phyloP scores from a whole-genome alignment of 352 stramenopile genomes.

The Phytophthora aleatoria region DNA sequence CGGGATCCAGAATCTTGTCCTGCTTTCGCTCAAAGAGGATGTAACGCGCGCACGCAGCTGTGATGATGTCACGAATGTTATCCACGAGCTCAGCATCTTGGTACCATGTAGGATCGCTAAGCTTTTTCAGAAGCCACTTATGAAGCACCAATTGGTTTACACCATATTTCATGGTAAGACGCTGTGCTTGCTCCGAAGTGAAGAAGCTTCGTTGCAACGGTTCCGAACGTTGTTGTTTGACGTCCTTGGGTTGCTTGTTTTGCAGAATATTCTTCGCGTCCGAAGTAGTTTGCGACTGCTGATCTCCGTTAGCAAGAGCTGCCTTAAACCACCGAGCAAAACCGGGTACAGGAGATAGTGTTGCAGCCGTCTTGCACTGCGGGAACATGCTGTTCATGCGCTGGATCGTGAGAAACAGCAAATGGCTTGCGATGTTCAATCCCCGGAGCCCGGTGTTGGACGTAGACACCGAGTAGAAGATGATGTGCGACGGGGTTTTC shows the following conservation, averaged over 20 bases:
- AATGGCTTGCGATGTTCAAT: slow-evolving; percentile 81
- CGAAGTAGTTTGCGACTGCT: slow-evolving; percentile 19
- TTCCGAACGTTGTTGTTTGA: slow-evolving; percentile 23
- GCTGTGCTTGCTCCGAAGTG: slow-evolving; percentile 50
- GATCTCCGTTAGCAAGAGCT: slow-evolving; percentile 38
- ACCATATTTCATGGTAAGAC: slow-evolving; percentile 61
- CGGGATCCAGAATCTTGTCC: slow-evolving; percentile 81
- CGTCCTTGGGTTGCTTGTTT: slow-evolving; percentile 17
- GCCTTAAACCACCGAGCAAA: slow-evolving; percentile 75
- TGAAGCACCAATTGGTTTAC: slow-evolving; percentile 55
- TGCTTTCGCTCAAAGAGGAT: slow-evolving; percentile 79
- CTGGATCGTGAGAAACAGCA: slow-evolving; percentile 86
- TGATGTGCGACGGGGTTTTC: slow-evolving; percentile 67
- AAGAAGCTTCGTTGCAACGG: slow-evolving; percentile 53
- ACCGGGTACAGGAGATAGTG: slow-evolving; percentile 77
- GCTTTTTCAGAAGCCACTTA: slow-evolving; percentile 74
- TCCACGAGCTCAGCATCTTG: slow-evolving; percentile 49
- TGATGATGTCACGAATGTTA: slow-evolving; percentile 58
- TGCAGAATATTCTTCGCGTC: slow-evolving; percentile 29
- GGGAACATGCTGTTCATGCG: slow-evolving; percentile 72
- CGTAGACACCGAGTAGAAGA: slow-evolving; percentile 89
- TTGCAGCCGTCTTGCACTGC: slow-evolving; percentile 67
- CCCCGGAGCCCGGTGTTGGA: slow-evolving; percentile 77
- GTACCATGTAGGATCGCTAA: slow-evolving; percentile 57
- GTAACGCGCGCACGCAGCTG: slow-evolving; percentile 69